These are phyloP conservation scores for Diaporthe australafricana DNA, from an alignment of 2,329 filamentous ascomycete species.

Conservation along the genomic window DNA sequence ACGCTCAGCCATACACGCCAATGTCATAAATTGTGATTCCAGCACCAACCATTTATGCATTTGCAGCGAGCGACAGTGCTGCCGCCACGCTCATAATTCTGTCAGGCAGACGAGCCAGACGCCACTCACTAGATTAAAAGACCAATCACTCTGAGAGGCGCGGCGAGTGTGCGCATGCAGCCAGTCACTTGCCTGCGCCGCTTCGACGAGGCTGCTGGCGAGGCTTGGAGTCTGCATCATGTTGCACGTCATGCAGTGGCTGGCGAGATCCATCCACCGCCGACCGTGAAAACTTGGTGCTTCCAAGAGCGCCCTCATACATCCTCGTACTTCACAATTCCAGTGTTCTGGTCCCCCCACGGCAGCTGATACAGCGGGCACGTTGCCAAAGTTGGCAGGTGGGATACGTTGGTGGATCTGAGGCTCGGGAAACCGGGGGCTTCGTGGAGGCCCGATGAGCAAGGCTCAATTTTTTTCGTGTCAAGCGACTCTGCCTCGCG, in stretches of 20 bases:
- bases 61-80: background rate
- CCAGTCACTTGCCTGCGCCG: slow-evolving; percentile 14
- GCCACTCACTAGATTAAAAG: slow-evolving; percentile 5
- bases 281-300: background rate
- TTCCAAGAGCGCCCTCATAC: background rate
- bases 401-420: slow-evolving; percentile 23
- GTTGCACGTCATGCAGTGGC: slow-evolving; percentile 7
- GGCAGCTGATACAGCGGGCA: slow-evolving; percentile 7
- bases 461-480: background rate
- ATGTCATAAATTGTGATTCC: slow-evolving; percentile 14
- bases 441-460: slow-evolving; percentile 16
- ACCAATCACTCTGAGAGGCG: background rate
- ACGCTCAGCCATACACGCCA: slow-evolving; percentile 23
- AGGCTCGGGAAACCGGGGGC: slow-evolving; percentile 27
- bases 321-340: background rate
- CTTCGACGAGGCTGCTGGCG: slow-evolving; percentile 31
- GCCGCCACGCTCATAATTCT: background rate
- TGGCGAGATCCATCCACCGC: background rate
- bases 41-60: background rate
- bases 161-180: background rate
- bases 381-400: slow-evolving; percentile 27
- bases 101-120: background rate
- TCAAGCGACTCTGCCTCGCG: slow-evolving; percentile 12
- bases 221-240: slow-evolving; percentile 24
- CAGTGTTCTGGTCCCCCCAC: slow-evolving; percentile 4